Evolutionary conservation across 257 asterid genomes (phyloP).

Genomic region (Fraxinus pennsylvanica): DNA sequence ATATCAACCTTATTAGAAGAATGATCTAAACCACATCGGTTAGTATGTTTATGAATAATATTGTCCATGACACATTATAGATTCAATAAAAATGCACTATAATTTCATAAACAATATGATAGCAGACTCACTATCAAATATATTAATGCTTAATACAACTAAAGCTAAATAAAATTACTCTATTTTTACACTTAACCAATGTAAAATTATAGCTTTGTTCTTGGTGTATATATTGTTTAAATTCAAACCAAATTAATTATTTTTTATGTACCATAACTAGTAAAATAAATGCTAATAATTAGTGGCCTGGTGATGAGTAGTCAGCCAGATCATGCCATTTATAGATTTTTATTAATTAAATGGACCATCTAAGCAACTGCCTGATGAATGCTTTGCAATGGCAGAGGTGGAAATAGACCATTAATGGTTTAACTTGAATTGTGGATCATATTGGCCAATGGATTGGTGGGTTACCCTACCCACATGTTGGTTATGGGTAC

Average conservation of each 20-base stretch:
- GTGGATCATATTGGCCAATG: neutral
- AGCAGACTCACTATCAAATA: no score
- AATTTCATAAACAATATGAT: no score
- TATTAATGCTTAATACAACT: no score
- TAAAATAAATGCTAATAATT: slow-evolving; percentile 31
- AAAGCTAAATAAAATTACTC: no score
- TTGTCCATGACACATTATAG: no score
- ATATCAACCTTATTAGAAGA: no score
- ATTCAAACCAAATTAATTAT: neutral
- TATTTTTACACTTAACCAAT: neutral
- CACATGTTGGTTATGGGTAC: slow-evolving; percentile 47
- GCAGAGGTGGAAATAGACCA: neutral
- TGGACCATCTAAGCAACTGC: slow-evolving; percentile 38
- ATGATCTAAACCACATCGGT: neutral
- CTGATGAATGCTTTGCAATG: slow-evolving; percentile 19
- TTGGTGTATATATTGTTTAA: neutral
- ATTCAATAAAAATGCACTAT: no score
- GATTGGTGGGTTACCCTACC: slow-evolving; percentile 33
- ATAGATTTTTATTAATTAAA: slow-evolving; percentile 12
- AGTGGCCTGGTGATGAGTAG: neutral
- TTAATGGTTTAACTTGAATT: neutral
- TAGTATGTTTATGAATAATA: no score
- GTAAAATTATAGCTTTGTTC: neutral
- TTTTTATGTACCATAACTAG: slow-evolving; percentile 12
- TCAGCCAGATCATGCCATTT: slow-evolving; percentile 18